Base-by-base conservation (phyloP, 257 asterid species). In the Euphrasia confusa region DNA sequence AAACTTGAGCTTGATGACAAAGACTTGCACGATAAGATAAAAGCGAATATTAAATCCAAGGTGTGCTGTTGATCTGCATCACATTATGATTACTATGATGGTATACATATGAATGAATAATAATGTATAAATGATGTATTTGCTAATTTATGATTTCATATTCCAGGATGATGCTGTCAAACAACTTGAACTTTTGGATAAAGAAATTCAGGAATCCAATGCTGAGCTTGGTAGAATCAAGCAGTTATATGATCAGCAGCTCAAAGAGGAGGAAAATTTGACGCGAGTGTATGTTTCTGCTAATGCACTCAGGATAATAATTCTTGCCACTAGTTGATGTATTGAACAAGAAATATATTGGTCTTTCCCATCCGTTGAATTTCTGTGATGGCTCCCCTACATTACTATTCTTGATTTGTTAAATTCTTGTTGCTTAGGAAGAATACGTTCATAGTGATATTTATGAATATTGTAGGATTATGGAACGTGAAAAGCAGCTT, bases 401-500 rank as follows among this genome's bases (percentile, higher is more conserved):
- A 9, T 58, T 63, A 50, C 39, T 39, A 27, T 14, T 33, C 26
- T 65, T 52, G 21, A 39, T 54, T 61, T 65, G 58, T 60, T 28
- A 66, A 35, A 53, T 61, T 68, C 61, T 27, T 70, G 26, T 64
- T 63, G 5, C 64, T 60, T 42, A 50, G 7, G 40, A 26, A 5
- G 37, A 32, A 44, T 61, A 14, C 45, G 53, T 71, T 40, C 28
- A 21, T 39, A 44, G 27, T 49, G 54, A 26, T 35, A 48, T 54
- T 62, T 69, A 52, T 68, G 18, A 61, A 47, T 61, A 53, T 12
- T 72, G 63, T 69, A 93, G 99, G 78, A 93, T 93, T 70, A 93
- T 87, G 97, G 95, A 89, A 24, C 88, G 99, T 49, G 99, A 93
- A 80, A 93, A 93, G 79, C 87, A 90, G 83, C 99, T 93, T 72